Conservation (phyloP, 2,329 filamentous ascomycete genomes). For the Aspergillus costaricaensis region DNA sequence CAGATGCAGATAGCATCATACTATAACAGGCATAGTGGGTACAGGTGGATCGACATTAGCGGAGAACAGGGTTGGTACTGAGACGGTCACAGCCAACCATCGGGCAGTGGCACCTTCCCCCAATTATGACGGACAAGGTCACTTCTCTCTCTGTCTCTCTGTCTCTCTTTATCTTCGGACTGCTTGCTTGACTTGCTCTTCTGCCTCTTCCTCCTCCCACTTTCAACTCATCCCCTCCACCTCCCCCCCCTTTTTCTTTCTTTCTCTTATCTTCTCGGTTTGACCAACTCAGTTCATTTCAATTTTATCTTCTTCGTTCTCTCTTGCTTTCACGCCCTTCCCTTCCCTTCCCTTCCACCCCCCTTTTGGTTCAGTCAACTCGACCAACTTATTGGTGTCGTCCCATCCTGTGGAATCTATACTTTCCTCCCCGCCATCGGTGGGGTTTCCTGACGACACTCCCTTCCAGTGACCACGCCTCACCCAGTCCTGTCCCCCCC, state of each 20-base stretch:
- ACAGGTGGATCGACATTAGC: not conserved
- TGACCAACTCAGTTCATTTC: no score
- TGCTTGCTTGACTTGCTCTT: not conserved
- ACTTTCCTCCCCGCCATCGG: slow-evolving; percentile 14
- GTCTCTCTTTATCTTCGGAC: not conserved
- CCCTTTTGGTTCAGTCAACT: not conserved
- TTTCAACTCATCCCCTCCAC: not conserved
- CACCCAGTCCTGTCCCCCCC: slow-evolving; percentile 7
- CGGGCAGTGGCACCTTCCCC: not conserved
- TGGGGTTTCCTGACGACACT: slow-evolving; percentile 22
- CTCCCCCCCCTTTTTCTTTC: not conserved
- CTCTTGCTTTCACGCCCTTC: not conserved
- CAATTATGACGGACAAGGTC: not conserved
- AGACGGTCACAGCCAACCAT: slow-evolving; percentile 1
- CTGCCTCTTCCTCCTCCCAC: not conserved
- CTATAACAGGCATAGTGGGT: no score
- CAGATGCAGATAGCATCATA: not conserved
- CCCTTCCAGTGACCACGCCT: slow-evolving; percentile 12
- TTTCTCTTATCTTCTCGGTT: not conserved
- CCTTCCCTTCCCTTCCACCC: not conserved
- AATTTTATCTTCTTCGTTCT: no score
- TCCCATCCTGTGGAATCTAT: not conserved
- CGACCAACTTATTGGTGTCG: not conserved
- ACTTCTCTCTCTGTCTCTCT: not conserved
- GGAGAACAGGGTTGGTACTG: slow-evolving; percentile 3